These are phyloP conservation scores for Lentinula sp. DNA, from an alignment of 768 basidiomycete genomes.

Conservation along the genomic window DNA sequence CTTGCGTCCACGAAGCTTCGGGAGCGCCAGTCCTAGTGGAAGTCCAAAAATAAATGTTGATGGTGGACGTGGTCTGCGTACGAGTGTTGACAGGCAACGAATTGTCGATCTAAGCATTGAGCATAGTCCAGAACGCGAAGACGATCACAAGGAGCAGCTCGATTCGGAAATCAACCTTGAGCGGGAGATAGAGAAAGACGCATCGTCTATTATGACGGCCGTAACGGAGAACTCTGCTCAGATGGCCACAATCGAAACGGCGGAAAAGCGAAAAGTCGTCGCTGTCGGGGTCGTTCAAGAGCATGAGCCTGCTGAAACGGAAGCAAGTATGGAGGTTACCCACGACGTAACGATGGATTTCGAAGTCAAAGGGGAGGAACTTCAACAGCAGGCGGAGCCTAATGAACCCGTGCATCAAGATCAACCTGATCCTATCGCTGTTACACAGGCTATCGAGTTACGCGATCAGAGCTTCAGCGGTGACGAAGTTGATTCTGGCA, in stretches of 20 bases:
- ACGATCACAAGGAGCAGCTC: neutral
- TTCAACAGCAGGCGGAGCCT: neutral
- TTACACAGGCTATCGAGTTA: constrained; percentile 9
- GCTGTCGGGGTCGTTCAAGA: constrained; percentile 4
- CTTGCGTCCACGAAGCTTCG: constrained; percentile 31
- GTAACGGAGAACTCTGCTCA: constrained; percentile 42
- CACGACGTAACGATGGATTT: neutral
- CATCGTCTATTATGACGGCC: constrained; percentile 31
- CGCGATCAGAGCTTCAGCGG: constrained; percentile 6
- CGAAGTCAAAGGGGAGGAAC: neutral
- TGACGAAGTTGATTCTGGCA: constrained; percentile 15
- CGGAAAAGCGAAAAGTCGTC: constrained; percentile 32
- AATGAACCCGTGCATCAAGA: neutral
- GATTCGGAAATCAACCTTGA: constrained; percentile 11
- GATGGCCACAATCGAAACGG: constrained; percentile 43
- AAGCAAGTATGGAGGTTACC: constrained; percentile 1
- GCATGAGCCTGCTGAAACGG: constrained; percentile 6
- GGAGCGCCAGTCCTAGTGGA: constrained; percentile 25
- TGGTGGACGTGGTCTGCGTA: neutral
- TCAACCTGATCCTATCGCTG: neutral
- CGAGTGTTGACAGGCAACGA: neutral
- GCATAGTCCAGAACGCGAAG: neutral
- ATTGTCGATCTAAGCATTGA: constrained; percentile 3
- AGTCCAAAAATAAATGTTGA: neutral
- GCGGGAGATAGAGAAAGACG: constrained; percentile 30